A percentile compares a stretch with the other conserved stretches of the same genome.
Evolutionary conservation across 139 green algal genomes (phyloP).

Genomic region (Tetratostichococcus sp.): DNA sequence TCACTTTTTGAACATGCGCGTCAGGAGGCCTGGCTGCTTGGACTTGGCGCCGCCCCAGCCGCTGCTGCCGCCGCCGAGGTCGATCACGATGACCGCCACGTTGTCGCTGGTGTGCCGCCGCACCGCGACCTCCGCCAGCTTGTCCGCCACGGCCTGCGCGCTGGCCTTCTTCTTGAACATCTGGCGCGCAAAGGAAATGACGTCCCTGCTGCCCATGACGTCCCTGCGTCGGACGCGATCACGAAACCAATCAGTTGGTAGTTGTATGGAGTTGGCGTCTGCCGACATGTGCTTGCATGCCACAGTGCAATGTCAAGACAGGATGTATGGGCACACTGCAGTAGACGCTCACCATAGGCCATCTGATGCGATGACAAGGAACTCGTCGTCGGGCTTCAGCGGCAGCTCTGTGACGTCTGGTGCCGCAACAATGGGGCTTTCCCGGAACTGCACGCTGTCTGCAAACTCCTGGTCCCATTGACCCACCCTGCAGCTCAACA

Average conservation of each 20-base stretch:
- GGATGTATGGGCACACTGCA: background rate
- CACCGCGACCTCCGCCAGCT: slow-evolving; percentile 29
- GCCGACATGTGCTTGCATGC: too few relatives aligned
- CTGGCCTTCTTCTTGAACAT: slow-evolving; percentile 29
- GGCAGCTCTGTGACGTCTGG: slow-evolving; percentile 56
- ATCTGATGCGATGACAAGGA: slow-evolving; percentile 69
- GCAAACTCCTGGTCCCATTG: slow-evolving; percentile 46
- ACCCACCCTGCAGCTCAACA: slow-evolving; percentile 21
- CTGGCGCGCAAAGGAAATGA: slow-evolving; percentile 21
- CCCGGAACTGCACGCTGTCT: slow-evolving; percentile 30
- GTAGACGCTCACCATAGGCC: slow-evolving; percentile 47
- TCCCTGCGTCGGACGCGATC: slow-evolving; percentile 29
- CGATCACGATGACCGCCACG: slow-evolving; percentile 45
- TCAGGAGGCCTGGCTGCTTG: background rate
- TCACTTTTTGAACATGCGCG: background rate
- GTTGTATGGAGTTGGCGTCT: too few relatives aligned
- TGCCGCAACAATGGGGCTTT: slow-evolving; percentile 48
- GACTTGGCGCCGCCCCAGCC: slow-evolving; percentile 6
- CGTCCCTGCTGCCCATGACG: slow-evolving; percentile 45
- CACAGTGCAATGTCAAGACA: background rate
- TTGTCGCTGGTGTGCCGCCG: slow-evolving; percentile 40
- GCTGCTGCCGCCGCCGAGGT: slow-evolving; percentile 24
- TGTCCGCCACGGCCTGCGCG: slow-evolving; percentile 30
- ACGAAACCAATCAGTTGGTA: too few relatives aligned
- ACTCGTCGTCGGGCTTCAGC: slow-evolving; percentile 55